These are phyloP conservation scores for Fonsecaea monophora DNA, from an alignment of 2,329 filamentous ascomycete genomes.

Conservation along the genomic window DNA sequence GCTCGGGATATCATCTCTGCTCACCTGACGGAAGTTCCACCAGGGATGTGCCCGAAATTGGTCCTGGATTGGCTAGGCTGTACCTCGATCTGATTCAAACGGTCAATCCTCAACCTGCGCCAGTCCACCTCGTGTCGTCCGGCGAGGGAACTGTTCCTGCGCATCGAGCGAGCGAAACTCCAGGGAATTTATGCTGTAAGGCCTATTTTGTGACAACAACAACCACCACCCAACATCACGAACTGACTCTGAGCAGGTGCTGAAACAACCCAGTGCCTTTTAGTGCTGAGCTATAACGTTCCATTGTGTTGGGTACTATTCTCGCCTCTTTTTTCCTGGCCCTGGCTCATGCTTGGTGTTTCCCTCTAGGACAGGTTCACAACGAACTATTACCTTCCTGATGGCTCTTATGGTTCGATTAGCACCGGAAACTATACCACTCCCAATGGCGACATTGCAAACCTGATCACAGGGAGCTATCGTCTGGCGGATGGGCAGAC, in stretches of 20 bases:
- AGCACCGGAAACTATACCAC: constrained; percentile 53
- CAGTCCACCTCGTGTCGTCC: constrained; percentile 1
- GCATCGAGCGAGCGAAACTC: constrained; percentile 12
- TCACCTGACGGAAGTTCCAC: constrained; percentile 43
- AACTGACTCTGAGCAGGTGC: constrained; percentile 37
- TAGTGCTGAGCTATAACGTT: constrained; percentile 49
- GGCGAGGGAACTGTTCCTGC: not conserved
- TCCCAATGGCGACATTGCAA: constrained; percentile 47
- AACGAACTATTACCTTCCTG: constrained; percentile 57
- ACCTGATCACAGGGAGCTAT: constrained; percentile 55
- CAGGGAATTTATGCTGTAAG: constrained; percentile 39
- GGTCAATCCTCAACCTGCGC: constrained; percentile 25
- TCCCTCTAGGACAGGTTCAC: constrained; percentile 55
- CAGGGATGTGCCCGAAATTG: constrained; percentile 41
- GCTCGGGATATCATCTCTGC: constrained; percentile 43
- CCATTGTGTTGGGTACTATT: constrained; percentile 56
- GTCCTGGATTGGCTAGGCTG: constrained; percentile 42
- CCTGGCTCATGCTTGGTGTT: not conserved
- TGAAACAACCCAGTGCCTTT: constrained; percentile 50
- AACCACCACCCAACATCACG: not conserved
- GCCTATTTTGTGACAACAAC: not conserved
- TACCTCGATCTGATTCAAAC: constrained; percentile 45
- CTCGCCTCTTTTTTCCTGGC: not conserved
- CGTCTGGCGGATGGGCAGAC: constrained; percentile 47
- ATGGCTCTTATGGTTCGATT: constrained; percentile 57